Conservation (phyloP, 2,329 filamentous ascomycete genomes). For the Fusarium incarnatum region DNA sequence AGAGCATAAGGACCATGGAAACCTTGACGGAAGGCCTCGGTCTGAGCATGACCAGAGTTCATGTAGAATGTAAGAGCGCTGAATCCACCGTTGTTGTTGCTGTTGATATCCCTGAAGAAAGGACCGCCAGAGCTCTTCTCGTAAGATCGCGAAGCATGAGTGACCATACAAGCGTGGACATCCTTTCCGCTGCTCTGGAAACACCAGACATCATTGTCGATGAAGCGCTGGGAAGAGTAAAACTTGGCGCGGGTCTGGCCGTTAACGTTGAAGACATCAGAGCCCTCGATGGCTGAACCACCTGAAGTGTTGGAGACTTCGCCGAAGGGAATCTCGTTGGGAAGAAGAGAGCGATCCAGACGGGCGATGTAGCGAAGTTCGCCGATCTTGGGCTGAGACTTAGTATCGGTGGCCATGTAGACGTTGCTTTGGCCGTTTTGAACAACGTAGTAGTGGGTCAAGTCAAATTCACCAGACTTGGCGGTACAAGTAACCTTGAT, state of each 20-base stretch:
- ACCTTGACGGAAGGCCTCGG: constrained; percentile 70
- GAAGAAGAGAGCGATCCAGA: constrained; percentile 62
- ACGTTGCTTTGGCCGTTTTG: constrained; percentile 70
- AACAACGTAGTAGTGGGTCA: constrained; percentile 74
- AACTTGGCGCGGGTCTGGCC: constrained; percentile 76
- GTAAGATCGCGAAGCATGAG: constrained; percentile 58
- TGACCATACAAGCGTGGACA: constrained; percentile 71
- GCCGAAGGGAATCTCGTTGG: constrained; percentile 65
- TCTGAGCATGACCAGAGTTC: constrained; percentile 73
- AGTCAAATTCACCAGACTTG: constrained; percentile 54
- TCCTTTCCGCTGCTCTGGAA: constrained; percentile 60
- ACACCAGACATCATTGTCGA: constrained; percentile 74
- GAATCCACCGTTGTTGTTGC: constrained; percentile 69
- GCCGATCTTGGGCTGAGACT: constrained; percentile 64
- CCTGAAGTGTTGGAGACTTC: constrained; percentile 66
- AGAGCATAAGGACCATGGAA: constrained; percentile 75
- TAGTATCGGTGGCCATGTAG: constrained; percentile 72
- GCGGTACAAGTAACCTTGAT: constrained; percentile 72
- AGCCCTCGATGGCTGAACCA: constrained; percentile 66
- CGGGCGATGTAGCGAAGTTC: constrained; percentile 75
- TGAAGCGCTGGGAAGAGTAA: constrained; percentile 76
- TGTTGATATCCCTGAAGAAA: constrained; percentile 74
- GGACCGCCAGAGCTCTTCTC: constrained; percentile 74
- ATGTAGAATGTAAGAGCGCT: constrained; percentile 75
- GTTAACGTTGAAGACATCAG: constrained; percentile 68